Evolutionary conservation across 2,329 filamentous ascomycete genomes (phyloP).

Genomic region (Gaeumannomyces tritici): DNA sequence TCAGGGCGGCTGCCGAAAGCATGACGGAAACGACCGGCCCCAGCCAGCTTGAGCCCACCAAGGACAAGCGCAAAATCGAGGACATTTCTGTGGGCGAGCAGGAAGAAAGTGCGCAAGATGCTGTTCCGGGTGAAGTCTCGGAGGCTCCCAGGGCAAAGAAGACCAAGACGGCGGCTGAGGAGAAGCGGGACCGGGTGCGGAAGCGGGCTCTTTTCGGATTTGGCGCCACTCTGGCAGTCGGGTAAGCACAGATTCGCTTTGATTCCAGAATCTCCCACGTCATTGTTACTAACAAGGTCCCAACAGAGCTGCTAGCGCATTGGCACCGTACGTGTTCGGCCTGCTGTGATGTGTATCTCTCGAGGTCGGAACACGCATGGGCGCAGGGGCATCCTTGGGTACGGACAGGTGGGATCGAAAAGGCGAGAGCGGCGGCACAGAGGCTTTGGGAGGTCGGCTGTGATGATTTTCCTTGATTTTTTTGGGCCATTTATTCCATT

Average conservation of each 20-base stretch:
- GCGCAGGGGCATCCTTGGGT: not conserved
- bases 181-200: slow-evolving; percentile 79
- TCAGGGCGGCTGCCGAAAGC: slow-evolving; percentile 49
- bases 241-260: slow-evolving; percentile 51
- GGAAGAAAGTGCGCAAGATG: slow-evolving; percentile 21
- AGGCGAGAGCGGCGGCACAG: not conserved
- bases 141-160: slow-evolving; percentile 48
- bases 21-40: slow-evolving; percentile 20
- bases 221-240: slow-evolving; percentile 76
- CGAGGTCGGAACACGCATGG: not conserved
- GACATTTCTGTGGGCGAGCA: slow-evolving; percentile 61
- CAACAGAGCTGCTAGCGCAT: slow-evolving; percentile 10
- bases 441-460: not conserved
- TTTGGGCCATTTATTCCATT: not conserved
- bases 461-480: not conserved
- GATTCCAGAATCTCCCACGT: not conserved
- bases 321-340: slow-evolving; percentile 16
- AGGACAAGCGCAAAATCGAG: slow-evolving; percentile 64
- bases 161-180: slow-evolving; percentile 67
- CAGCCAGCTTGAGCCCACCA: slow-evolving; percentile 28
- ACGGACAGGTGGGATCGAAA: not conserved
- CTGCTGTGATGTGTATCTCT: slow-evolving; percentile 9
- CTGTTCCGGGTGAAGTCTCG: slow-evolving; percentile 39
- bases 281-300: not conserved
- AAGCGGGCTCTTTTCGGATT: slow-evolving; percentile 79